Conservation (phyloP, 2,329 filamentous ascomycete species). For the Xylariaceae sp. region DNA sequence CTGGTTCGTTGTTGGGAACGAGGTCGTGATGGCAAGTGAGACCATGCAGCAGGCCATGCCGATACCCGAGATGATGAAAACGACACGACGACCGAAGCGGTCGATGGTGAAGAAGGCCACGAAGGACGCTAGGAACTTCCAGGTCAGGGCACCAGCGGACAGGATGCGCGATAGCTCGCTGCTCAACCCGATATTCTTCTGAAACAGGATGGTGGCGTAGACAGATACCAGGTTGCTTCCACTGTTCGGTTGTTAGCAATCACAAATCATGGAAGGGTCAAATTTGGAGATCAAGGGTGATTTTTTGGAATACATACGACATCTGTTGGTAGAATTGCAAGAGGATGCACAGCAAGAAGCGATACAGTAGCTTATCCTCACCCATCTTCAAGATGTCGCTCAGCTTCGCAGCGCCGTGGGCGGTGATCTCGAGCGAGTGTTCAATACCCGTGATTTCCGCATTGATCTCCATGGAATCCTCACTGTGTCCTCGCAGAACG, state of each 20-base stretch:
- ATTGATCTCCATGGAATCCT: conserved; percentile 20
- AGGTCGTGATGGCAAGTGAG: conserved; percentile 47
- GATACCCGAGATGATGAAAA: conserved; percentile 47
- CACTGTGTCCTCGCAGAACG: conserved; percentile 15
- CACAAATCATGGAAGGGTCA: no score
- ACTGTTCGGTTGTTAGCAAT: conserved; percentile 17
- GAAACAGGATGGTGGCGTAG: conserved; percentile 38
- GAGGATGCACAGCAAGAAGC: conserved; percentile 45
- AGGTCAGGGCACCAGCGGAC: conserved; percentile 47
- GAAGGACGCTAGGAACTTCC: conserved; percentile 44
- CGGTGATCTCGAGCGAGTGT: conserved; percentile 41
- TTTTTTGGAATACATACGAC: conserved; percentile 20
- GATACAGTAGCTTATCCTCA: conserved; percentile 45
- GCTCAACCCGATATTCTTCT: conserved; percentile 36
- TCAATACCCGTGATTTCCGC: conserved; percentile 45
- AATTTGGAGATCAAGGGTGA: no score
- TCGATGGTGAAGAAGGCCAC: conserved; percentile 47
- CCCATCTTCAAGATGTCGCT: conserved; percentile 44
- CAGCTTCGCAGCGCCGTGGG: conserved; percentile 31
- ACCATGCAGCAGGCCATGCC: conserved; percentile 54
- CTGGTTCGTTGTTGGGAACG: conserved; percentile 39
- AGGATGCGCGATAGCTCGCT: conserved; percentile 36
- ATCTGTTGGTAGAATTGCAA: conserved; percentile 48
- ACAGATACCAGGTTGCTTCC: conserved; percentile 45
- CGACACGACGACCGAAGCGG: conserved; percentile 42